A percentile compares a stretch with the other conserved stretches of the same genome.
Evolutionary conservation across 2,329 filamentous ascomycete species (phyloP).

Genomic region (Cladosporium sp.): DNA sequence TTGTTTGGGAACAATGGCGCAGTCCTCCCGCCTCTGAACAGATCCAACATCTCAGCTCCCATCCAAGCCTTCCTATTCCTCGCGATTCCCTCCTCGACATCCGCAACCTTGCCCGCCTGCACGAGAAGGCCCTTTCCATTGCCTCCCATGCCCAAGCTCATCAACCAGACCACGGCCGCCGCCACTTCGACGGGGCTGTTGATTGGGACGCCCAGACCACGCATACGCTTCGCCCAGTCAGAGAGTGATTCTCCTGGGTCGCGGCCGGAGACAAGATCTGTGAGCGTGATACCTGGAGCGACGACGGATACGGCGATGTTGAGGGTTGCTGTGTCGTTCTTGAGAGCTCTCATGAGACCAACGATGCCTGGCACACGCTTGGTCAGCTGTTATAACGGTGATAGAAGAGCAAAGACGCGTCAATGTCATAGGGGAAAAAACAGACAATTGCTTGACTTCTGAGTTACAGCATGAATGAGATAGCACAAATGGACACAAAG

Average conservation of each 20-base stretch:
- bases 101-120: constrained; percentile 46
- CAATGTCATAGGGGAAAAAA: background rate
- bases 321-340: constrained; percentile 51
- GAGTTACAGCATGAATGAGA: background rate
- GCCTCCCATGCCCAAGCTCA: constrained; percentile 46
- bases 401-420: background rate
- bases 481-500: background rate
- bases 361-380: constrained; percentile 39
- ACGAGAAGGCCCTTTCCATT: constrained; percentile 52
- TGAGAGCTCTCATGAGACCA: constrained; percentile 53
- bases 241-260: constrained; percentile 39
- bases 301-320: constrained; percentile 51
- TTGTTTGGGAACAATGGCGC: constrained; percentile 38
- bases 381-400: background rate
- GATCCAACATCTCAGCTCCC: constrained; percentile 53
- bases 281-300: constrained; percentile 53
- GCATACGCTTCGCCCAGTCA: constrained; percentile 49
- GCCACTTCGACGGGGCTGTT: constrained; percentile 50
- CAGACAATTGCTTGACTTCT: background rate
- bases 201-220: constrained; percentile 48
- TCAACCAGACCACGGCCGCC: constrained; percentile 48
- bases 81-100: constrained; percentile 51
- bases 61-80: constrained; percentile 51
- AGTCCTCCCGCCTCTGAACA: constrained; percentile 50
- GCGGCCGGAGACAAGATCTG: constrained; percentile 46